Base-by-base conservation (phyloP, 192 early-diverging fungal genomes). In the Rhizoclosmatium sp. region DNA sequence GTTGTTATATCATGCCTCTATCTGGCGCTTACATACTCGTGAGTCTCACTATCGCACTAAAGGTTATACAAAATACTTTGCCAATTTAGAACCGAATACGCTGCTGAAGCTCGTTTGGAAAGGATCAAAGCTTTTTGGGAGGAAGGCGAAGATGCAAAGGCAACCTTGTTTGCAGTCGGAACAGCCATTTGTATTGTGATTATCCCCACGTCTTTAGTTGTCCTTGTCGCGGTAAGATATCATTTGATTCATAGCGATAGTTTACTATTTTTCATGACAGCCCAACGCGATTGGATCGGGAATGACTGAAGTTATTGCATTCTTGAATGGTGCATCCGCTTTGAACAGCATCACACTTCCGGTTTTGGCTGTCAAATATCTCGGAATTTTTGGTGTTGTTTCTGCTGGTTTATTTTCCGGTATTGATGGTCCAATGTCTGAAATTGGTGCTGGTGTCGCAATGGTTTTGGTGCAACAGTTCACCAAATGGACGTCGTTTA, bases 301-400 rank as follows among this genome's bases (percentile, higher is more conserved):
- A 41, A 85, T 85, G 84, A 69, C 82, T 4, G 75, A 82, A 19
- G 78, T 85, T 39, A 83, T 85, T 51, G 74, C 81, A 3, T 81
- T 77, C 49, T 65, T 85, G 42, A 85, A 85, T 64, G 84, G 84
- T 12, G 62, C 78, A 21, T 56, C 48, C 4, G 31, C 68, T n/a
- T 71, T 83, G 23, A 41, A 71, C 70, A 71, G 78, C 10, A 59
- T 61, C 56, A 74, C 71, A 21, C 47, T 85, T 2, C n/a, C 31
- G 3, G 59, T 66, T n/a, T n/a, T 72, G 0, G 21, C 39, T 21
- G 47, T 75, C 47, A 71, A 79, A 71, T 80, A 71, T 56, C 14
- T 85, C 46, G 81, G 78, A 5, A 70, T 81, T 21, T 68, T 78
- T 16, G 81, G 59, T 40, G 16, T 82, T 4, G 70, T 71, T 2